Conservation (phyloP, 306 rosid genomes). For the Trichosanthes cucumerina region DNA sequence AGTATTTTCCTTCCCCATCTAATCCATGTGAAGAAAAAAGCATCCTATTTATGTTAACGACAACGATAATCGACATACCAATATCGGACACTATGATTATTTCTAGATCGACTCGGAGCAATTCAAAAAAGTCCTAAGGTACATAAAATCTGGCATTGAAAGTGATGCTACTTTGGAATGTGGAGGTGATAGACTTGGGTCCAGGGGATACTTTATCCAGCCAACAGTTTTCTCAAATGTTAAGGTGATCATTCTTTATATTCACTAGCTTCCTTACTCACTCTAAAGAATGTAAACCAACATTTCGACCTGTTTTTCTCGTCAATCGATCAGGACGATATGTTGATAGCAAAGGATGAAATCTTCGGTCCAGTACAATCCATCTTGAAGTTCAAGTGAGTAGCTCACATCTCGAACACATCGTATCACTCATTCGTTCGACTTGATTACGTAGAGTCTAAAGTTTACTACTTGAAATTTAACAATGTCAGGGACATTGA, state of each 20-base stretch:
- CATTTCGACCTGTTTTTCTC: background rate
- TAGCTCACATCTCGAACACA: background rate
- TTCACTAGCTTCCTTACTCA: background rate
- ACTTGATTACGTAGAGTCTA: background rate
- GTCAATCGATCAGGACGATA: constrained; percentile 29
- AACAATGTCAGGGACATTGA: constrained; percentile 40
- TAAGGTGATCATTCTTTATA: constrained; percentile 31
- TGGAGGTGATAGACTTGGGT: constrained; percentile 74
- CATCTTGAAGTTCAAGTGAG: constrained; percentile 86
- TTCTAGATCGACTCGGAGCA: constrained; percentile 65
- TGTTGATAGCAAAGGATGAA: constrained; percentile 90
- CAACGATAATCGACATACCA: background rate
- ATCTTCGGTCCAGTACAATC: constrained; percentile 92
- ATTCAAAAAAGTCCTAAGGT: constrained; percentile 61
- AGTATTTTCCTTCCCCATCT: background rate
- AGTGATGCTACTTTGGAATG: constrained; percentile 77
- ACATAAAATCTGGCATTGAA: constrained; percentile 64
- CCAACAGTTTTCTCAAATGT: constrained; percentile 97
- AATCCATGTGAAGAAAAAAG: background rate
- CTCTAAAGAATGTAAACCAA: background rate
- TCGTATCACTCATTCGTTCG: background rate
- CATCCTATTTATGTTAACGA: background rate
- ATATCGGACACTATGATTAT: background rate
- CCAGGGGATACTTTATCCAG: constrained; percentile 75
- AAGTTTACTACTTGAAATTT: background rate